Evolutionary conservation across 345 rosid species (phyloP), one percentile per base, ranked within the genome.

Genomic region (Pugionium dolabratum): DNA sequence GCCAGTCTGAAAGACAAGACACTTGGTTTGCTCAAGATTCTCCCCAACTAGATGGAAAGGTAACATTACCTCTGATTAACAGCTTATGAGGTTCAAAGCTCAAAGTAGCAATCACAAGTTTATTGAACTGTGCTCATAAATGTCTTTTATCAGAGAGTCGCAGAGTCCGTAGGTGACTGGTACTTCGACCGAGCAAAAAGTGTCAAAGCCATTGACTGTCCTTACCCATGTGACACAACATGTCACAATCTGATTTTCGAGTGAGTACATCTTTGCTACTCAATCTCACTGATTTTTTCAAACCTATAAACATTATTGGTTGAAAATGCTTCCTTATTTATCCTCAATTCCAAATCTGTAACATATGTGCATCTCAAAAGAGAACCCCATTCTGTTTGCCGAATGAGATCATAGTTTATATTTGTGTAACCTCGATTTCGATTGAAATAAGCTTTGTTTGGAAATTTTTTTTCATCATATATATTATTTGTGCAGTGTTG

Each of bases 161-260:
- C 92, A 27, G 75, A 75, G 37, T 72, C 96, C n/a, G 97, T 93
- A n/a, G 97, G 98, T 53, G 94, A 90, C 63, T 90, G 98, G 95
- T 90, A 76, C 69, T 87, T 86, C 36, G 92, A 86, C 28, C 79
- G 98, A 43, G 48, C 64, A 7, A 40, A 60, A 25, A 10, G 1
- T 56, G 71, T 75, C 41, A 85, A 81, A 75, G 72, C 80, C 46
- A 75, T 90, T 10, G 98, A 90, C 51, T 93, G 98, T 47, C 76
- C 90, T 4, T 90, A 90, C 62, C 94, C 91, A 1, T 88, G 97
- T 49, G 98, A 90, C 79, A 80, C 43, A 39, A 81, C 86, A 31
- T 90, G 98, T 77, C 98, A 81, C 81, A 80, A 93, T 78, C 83
- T 90, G 41, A 79, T 82, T n/a, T 82, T 78, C 74, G 83, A 81